These are phyloP conservation scores for Bisporella sp. DNA, from an alignment of 2,329 filamentous ascomycete species.

Conservation along the genomic window DNA sequence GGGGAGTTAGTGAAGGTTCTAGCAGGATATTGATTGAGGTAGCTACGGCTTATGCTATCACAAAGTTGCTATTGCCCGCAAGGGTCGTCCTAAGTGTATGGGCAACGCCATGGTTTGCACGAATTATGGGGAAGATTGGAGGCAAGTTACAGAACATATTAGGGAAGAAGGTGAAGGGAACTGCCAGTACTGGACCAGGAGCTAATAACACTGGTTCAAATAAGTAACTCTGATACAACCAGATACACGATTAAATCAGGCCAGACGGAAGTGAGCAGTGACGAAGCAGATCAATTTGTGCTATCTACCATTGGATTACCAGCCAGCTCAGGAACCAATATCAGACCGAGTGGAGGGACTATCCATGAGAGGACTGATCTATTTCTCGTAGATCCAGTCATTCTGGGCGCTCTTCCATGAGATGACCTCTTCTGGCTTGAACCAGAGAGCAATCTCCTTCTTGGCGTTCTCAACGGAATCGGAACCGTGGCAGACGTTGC, in stretches of 20 bases:
- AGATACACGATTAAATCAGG: too few species aligned
- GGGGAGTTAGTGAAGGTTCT: slow-evolving; percentile 23
- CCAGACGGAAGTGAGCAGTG: too few species aligned
- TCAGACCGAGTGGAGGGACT: too few species aligned
- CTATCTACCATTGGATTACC: not conserved
- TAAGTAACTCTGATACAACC: too few species aligned
- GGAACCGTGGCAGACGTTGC: slow-evolving; percentile 99
- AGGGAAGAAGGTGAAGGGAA: too few species aligned
- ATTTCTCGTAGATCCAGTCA: slow-evolving; percentile 98
- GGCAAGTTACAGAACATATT: not conserved
- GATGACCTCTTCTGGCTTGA: slow-evolving; percentile 80
- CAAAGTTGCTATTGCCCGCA: slow-evolving; percentile 74
- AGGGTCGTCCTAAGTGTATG: slow-evolving; percentile 74
- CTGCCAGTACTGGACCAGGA: too few species aligned
- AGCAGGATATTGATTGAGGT: slow-evolving; percentile 51
- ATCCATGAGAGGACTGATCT: slow-evolving; percentile 12
- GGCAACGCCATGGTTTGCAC: slow-evolving; percentile 90
- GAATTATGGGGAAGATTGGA: slow-evolving; percentile 22
- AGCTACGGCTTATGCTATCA: slow-evolving; percentile 84
- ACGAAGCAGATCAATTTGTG: not conserved
- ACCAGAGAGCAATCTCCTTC: slow-evolving; percentile 99
- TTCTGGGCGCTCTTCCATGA: slow-evolving; percentile 77
- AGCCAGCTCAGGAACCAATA: too few species aligned
- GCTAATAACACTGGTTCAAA: too few species aligned
- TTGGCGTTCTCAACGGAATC: slow-evolving; percentile 97